Conservation (phyloP, 441 rosid genomes). For the Jatropha multifida region DNA sequence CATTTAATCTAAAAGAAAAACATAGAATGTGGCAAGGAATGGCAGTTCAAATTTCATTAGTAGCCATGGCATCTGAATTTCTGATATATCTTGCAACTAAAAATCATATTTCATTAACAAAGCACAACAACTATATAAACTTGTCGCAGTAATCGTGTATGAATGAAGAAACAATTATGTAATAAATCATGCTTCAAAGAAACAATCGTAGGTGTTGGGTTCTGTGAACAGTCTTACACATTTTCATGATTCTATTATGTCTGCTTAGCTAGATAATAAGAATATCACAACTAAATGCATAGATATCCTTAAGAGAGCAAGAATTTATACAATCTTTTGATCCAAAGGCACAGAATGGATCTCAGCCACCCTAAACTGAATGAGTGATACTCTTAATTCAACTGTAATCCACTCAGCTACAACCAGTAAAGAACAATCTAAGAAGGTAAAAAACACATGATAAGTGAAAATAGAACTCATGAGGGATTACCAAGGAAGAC, state of each 20-base stretch:
- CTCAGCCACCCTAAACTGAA: background rate
- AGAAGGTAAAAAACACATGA: background rate
- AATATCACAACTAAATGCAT: background rate
- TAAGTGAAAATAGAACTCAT: background rate
- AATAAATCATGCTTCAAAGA: too few relatives aligned
- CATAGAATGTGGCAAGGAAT: background rate
- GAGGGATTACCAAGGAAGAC: conserved; percentile 1
- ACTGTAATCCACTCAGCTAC: background rate
- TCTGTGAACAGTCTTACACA: background rate
- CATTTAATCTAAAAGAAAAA: background rate
- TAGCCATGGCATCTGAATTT: background rate
- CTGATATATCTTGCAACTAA: background rate
- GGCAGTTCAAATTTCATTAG: background rate
- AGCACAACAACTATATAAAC: background rate
- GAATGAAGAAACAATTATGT: too few relatives aligned
- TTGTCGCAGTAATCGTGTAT: too few relatives aligned
- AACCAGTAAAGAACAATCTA: background rate
- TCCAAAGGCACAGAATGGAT: background rate
- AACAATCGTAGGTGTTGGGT: background rate
- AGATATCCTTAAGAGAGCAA: background rate
- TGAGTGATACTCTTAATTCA: background rate
- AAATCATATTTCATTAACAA: background rate
- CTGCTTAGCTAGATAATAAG: background rate
- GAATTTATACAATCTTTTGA: too few relatives aligned
- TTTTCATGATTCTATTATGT: background rate